Conservation (phyloP, 1,139 yeast species). For the Lodderomyces orthopsilosis region DNA sequence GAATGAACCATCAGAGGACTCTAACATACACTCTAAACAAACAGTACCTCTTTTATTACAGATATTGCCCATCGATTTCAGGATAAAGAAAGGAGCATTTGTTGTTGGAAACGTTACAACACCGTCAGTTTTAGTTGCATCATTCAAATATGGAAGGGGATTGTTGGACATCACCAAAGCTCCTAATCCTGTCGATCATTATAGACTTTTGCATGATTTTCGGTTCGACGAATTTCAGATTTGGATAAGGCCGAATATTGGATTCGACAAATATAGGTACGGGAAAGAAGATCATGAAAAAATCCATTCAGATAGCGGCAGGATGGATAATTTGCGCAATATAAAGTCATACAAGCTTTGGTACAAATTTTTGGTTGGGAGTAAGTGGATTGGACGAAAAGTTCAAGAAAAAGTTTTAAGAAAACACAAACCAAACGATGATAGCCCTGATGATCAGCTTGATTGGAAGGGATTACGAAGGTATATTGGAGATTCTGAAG, state of each 20-base stretch:
- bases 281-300: conserved; percentile 1
- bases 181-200: conserved; percentile 51
- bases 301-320: conserved; percentile 7
- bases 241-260: conserved; percentile 67
- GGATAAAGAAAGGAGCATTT: conserved; percentile 66
- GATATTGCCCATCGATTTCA: conserved; percentile 56
- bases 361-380: conserved; percentile 21
- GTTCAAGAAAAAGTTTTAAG: conserved; percentile 7
- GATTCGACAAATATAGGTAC: conserved; percentile 33
- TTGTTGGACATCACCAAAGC: conserved; percentile 56
- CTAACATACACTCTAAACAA: background rate
- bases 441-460: background rate
- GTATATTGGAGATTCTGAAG: conserved; percentile 38
- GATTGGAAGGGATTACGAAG: conserved; percentile 45
- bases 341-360: conserved; percentile 21
- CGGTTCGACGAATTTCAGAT: conserved; percentile 51
- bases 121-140: conserved; percentile 64
- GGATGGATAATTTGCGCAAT: background rate
- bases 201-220: conserved; percentile 43
- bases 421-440: conserved; percentile 9
- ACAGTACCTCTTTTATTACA: conserved; percentile 29
- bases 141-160: conserved; percentile 59
- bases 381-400: conserved; percentile 15
- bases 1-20: background rate
- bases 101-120: conserved; percentile 79